phyloP scores from a whole-genome alignment of 1,284 basidiomycete genomes.

The Rhizoctonia solani region DNA sequence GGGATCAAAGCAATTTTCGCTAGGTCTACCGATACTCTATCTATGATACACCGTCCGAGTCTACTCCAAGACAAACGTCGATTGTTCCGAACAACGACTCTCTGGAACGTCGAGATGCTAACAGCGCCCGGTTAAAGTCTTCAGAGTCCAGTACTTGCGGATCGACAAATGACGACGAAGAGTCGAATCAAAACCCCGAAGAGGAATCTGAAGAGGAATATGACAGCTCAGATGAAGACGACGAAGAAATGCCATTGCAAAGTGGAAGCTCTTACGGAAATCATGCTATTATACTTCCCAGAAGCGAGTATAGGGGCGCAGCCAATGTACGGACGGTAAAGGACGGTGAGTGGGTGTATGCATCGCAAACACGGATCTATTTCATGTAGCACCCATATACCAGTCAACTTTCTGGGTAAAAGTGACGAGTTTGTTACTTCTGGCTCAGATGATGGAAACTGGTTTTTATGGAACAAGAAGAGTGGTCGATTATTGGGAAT shows the following conservation, averaged over 20 bases:
- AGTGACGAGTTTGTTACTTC: constrained; percentile 77
- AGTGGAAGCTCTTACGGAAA: constrained; percentile 44
- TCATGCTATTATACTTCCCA: constrained; percentile 70
- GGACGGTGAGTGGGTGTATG: constrained; percentile 66
- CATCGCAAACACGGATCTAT: constrained; percentile 11
- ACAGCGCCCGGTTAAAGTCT: constrained; percentile 41
- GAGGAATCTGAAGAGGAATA: constrained; percentile 42
- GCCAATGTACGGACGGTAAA: constrained; percentile 88
- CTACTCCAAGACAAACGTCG: constrained; percentile 46
- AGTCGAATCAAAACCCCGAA: constrained; percentile 43
- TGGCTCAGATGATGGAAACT: constrained; percentile 84
- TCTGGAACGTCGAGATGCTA: constrained; percentile 47
- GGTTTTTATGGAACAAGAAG: constrained; percentile 79
- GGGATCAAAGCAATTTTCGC: neutral
- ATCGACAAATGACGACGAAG: constrained; percentile 39
- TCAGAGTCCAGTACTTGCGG: constrained; percentile 17
- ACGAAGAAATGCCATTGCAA: constrained; percentile 35
- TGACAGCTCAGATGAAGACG: constrained; percentile 21
- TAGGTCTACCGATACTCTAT: constrained; percentile 76
- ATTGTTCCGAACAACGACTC: constrained; percentile 45
- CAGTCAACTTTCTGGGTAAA: constrained; percentile 84
- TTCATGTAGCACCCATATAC: neutral
- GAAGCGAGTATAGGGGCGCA: constrained; percentile 68
- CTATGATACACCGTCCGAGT: constrained; percentile 53
- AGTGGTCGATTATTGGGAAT: constrained; percentile 70